Evolutionary conservation across 2,329 filamentous ascomycete species (phyloP), one percentile per base, ranked within the genome.

Genomic region (Beauveria sp.): DNA sequence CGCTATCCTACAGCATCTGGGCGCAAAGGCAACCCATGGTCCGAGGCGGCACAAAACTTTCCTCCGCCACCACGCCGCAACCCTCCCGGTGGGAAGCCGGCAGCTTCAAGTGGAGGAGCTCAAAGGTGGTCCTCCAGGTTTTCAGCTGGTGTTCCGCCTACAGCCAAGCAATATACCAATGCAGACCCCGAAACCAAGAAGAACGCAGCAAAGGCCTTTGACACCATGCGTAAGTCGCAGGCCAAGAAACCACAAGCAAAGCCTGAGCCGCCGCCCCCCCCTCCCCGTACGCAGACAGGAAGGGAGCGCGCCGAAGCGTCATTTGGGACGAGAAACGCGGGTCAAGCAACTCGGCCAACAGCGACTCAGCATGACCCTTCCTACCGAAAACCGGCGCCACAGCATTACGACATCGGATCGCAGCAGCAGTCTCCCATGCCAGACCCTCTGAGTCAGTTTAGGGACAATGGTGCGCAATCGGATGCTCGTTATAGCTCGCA

Each of bases 21-120:
- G 10, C 80, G 84, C 38, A 78, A 78, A 64, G 83, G 83, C 16
- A 86, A 86, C 66, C 83, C 83, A 1, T 86, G 81, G 79, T 72
- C 77, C 60, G 76, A 82, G 66, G 77, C 75, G 5, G 74, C 73
- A 43, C 73, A 77, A 26, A 74, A 80, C 55, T 86, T 78, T 63
- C 81, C 80, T 16, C 74, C 78, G 12, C 83, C 82, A 24, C 80
- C 80, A 24, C 73, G 75, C 12, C 74, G 78, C 6, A 74, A 72
- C 26, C 67, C 73, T 14, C 65, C 74, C 45, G 58, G 68, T 63
- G 66, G 65, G 61, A 64, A 67, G 46, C 45, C 52, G 12, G 40
- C 51, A 51, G 34, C 69, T 40, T 75, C 77, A 1, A 78, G 78
- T 3, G 58, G 58, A 18, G 58, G 58, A 28, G 77, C 78, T 4